A percentile compares a stretch with the other conserved stretches of the same genome.
Evolutionary conservation across 805 yeast genomes (phyloP).

Genomic region (Saturnispora halmiae): DNA sequence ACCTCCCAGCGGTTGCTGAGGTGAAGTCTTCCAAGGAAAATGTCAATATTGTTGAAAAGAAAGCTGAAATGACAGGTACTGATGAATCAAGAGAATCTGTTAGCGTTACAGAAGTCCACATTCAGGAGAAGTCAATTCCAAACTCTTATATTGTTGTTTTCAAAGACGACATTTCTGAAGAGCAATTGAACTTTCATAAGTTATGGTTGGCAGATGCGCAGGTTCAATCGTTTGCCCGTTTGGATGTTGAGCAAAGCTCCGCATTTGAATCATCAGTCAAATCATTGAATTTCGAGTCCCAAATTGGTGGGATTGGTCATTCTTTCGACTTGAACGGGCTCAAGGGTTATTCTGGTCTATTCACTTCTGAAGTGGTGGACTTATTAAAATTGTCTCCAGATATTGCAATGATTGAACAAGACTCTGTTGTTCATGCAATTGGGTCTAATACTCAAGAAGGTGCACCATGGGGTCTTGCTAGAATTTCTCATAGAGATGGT

Average conservation of each 20-base stretch:
- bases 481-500: slow-evolving; percentile 75
- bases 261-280: slow-evolving; percentile 27
- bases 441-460: slow-evolving; percentile 65
- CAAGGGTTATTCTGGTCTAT: slow-evolving; percentile 79
- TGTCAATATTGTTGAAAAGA: slow-evolving; percentile 23
- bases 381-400: slow-evolving; percentile 49
- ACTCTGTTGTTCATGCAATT: slow-evolving; percentile 57
- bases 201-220: slow-evolving; percentile 54
- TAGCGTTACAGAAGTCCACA: slow-evolving; percentile 33
- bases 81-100: background rate
- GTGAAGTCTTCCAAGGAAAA: slow-evolving; percentile 18
- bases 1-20: slow-evolving; percentile 11
- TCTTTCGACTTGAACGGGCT: slow-evolving; percentile 52
- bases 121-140: slow-evolving; percentile 44
- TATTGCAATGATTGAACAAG: slow-evolving; percentile 58
- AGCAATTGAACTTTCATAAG: slow-evolving; percentile 54
- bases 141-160: slow-evolving; percentile 80
- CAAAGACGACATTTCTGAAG: slow-evolving; percentile 50
- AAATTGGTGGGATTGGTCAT: slow-evolving; percentile 49
- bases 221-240: slow-evolving; percentile 29
- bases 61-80: background rate
- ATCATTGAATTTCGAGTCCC: slow-evolving; percentile 12
- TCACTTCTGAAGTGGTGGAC: slow-evolving; percentile 66
- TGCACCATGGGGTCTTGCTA: slow-evolving; percentile 92
- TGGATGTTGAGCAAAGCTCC: slow-evolving; percentile 15